Evolutionary conservation across 2,329 filamentous ascomycete genomes (phyloP), one percentile per base, ranked within the genome.

Genomic region (Scorias spongiosa): DNA sequence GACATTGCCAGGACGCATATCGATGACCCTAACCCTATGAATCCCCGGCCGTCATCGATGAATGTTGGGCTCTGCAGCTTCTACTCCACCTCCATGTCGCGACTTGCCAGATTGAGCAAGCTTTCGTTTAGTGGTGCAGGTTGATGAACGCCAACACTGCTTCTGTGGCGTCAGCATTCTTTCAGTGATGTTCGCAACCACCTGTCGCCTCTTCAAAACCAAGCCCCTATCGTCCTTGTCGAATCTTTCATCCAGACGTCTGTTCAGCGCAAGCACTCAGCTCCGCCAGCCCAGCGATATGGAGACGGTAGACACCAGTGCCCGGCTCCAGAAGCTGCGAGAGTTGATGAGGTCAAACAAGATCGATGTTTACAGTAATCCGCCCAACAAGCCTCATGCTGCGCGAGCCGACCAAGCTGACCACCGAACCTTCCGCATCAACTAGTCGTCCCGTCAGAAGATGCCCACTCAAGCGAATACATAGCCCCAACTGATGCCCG

Each of bases 391-490:
- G 40, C 45, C 47, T n/a, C 43, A 39, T 44, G 39, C 36, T 10
- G 41, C 40, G 10, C 47, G 55, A 26, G 20, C 20, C 20, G 20
- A 26, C 20, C 20, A 26, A 26, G 20, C 20, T 26, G 20, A 26
- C 20, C 20, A 26, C 20, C 20, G 20, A 26, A 26, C 20, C 20
- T 36, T 15, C 15, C 15, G 15, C 32, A 15, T 36, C 11, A 36
- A 36, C 11, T 60, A 96, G 89, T 98, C 59, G 76, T 96, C 6
- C 91, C 91, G 1, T 95, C 89, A 29, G 91, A 96, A 74, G 91
- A 98, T 63, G 89, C 85, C 60, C 91, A 98, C 63, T 85, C 89
- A 54, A 96, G 89, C 53, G 91, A 98, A 68, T 98, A 98, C 65
- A 95, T 95, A 63, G 91, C 91, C 42, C 80, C 81, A n/a, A 94